phyloP scores from a whole-genome alignment of 768 basidiomycete species.

The Mycena kentingensis region DNA sequence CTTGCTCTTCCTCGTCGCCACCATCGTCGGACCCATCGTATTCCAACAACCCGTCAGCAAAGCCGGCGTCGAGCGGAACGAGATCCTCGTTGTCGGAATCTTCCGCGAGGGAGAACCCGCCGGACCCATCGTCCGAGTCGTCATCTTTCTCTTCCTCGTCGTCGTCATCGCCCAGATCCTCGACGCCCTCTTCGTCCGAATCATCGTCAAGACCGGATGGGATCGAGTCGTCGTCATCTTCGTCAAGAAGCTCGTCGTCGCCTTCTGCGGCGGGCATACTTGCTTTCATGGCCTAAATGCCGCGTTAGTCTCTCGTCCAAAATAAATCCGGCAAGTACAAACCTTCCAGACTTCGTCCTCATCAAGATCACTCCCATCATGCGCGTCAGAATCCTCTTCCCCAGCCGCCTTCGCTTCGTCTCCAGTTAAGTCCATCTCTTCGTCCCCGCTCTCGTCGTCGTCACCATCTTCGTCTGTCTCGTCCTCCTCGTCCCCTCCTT shows the following conservation, averaged over 20 bases:
- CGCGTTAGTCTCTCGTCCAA: slow-evolving; percentile 1
- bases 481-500: slow-evolving; percentile 38
- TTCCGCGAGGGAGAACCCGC: slow-evolving; percentile 58
- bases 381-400: slow-evolving; percentile 37
- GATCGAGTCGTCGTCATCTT: slow-evolving; percentile 36
- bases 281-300: slow-evolving; percentile 80
- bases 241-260: slow-evolving; percentile 48
- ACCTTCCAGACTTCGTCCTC: slow-evolving; percentile 86
- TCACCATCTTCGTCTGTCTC: slow-evolving; percentile 41
- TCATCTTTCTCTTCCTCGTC: slow-evolving; percentile 36
- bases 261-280: slow-evolving; percentile 67
- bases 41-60: slow-evolving; percentile 59
- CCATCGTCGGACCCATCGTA: slow-evolving; percentile 58
- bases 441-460: slow-evolving; percentile 45
- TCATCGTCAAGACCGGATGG: slow-evolving; percentile 30
- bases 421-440: slow-evolving; percentile 36
- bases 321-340: slow-evolving; percentile 17
- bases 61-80: slow-evolving; percentile 55
- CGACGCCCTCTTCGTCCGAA: slow-evolving; percentile 30
- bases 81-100: slow-evolving; percentile 74
- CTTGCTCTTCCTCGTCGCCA: slow-evolving; percentile 41
- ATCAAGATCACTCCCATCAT: slow-evolving; percentile 26
- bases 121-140: slow-evolving; percentile 45
- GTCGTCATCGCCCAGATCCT: slow-evolving; percentile 36
- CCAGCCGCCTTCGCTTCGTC: slow-evolving; percentile 31